Evolutionary conservation across 1,284 basidiomycete species (phyloP).

Genomic region (Ustilago sp.): DNA sequence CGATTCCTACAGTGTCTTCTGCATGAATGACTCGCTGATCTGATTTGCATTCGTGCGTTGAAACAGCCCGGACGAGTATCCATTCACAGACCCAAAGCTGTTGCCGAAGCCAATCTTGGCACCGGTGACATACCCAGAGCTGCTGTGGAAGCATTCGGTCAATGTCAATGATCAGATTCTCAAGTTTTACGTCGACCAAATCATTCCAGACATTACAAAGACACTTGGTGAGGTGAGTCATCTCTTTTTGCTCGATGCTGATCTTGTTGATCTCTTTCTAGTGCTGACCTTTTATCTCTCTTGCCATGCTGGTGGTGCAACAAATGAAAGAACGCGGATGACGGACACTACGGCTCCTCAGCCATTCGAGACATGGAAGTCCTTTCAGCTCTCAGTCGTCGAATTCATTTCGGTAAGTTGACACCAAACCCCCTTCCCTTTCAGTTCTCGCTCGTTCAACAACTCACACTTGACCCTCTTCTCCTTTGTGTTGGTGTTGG

Average conservation of each 20-base stretch:
- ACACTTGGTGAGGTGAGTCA: conserved; percentile 46
- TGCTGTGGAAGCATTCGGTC: conserved; percentile 83
- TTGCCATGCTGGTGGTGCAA: neutral
- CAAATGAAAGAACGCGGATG: conserved; percentile 76
- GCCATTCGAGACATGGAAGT: conserved; percentile 95
- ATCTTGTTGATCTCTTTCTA: neutral
- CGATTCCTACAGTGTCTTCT: neutral
- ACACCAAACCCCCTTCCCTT: neutral
- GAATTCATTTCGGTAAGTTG: conserved; percentile 91
- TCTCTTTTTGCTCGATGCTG: neutral
- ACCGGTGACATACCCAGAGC: conserved; percentile 79
- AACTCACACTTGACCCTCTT: neutral
- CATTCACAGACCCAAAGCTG: conserved; percentile 80
- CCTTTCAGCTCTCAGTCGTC: conserved; percentile 90
- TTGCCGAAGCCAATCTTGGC: conserved; percentile 87
- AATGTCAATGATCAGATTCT: conserved; percentile 90
- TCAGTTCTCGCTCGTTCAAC: neutral
- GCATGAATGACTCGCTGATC: neutral
- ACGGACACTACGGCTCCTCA: conserved; percentile 96
- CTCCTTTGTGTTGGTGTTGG: neutral
- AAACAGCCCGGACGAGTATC: conserved; percentile 87
- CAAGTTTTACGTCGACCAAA: conserved; percentile 84
- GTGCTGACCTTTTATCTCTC: neutral
- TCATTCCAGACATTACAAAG: conserved; percentile 84
- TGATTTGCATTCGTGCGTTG: neutral